These are phyloP conservation scores for Bremia lactucae DNA, from an alignment of 352 stramenopile genomes.

Conservation along the genomic window DNA sequence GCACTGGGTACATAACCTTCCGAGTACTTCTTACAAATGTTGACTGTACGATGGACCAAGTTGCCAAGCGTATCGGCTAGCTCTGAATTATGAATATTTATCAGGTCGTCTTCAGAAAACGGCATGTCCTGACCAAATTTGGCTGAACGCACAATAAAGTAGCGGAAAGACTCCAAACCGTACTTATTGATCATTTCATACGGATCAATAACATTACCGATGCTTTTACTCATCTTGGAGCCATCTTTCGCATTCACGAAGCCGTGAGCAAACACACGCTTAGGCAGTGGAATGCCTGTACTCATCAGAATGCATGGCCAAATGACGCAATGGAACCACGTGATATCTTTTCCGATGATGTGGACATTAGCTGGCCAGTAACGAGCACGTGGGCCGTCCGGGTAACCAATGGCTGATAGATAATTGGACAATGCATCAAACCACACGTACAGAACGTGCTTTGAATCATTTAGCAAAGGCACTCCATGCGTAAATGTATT, in stretches of 20 bases:
- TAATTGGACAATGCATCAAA: constrained; percentile 99
- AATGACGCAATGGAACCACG: constrained; percentile 98
- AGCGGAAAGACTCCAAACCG: constrained; percentile 93
- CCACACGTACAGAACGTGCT: constrained; percentile 99
- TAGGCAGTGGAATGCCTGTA: constrained; percentile 88
- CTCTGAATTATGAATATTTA: constrained; percentile 97
- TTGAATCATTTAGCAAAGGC: constrained; percentile 88
- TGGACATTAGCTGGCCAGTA: constrained; percentile 80
- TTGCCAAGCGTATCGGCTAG: constrained; percentile 90
- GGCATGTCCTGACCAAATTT: constrained; percentile 95
- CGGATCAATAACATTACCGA: constrained; percentile 97
- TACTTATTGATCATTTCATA: constrained; percentile 92
- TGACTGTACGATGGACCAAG: constrained; percentile 94
- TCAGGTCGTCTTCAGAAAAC: constrained; percentile 87
- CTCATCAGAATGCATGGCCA: constrained; percentile 99
- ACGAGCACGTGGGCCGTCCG: constrained; percentile 59
- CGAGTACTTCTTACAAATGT: constrained; percentile 94
- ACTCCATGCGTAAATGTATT: constrained; percentile 95
- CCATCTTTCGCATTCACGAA: constrained; percentile 98
- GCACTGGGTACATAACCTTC: constrained; percentile 66
- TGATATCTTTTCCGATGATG: constrained; percentile 97
- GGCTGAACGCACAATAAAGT: constrained; percentile 84
- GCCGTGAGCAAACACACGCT: constrained; percentile 94
- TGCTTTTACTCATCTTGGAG: constrained; percentile 98
- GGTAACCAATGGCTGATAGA: constrained; percentile 93